Evolutionary conservation across 106 monocot species (phyloP), one percentile per base, ranked within the genome.

Genomic region (Phalaenopsis equestris): DNA sequence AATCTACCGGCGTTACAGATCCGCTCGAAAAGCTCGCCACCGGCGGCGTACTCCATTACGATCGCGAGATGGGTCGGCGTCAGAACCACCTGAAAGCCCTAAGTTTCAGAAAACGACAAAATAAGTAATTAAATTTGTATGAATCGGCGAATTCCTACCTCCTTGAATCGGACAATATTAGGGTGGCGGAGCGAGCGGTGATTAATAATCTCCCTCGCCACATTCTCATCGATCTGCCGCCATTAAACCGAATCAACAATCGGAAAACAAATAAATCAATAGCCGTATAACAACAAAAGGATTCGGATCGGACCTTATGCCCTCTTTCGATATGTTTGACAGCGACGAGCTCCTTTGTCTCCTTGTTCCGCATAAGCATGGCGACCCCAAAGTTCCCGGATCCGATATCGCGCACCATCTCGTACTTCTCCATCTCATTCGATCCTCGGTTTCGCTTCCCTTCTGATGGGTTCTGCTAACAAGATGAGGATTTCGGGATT

Each of bases 31-130:
- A 96, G 93, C 88, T 96, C 96, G 2, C 96, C 96, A 23, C 96
- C 96, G 30, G 93, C 93, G 5, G 96, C 96, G 75, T 90, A 96
- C 77, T 96, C 96, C 96, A 93, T 96, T 78, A 96, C 93, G 48
- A 93, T 93, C 14, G 93, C 93, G 18, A 96, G 78, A 56, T 96
- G 96, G 15, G 88, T 96, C 49, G 89, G 91, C 73, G 96, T 96
- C 57, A 96, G 75, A 46, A 93, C 85, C 39, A 96, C 96, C 96
- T 96, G 57, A 19, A 38, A 67, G 30, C 21, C 45, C 80, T 38
- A 21, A 72, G 72, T 9, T 30, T 38, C 9, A 30, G 0, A 72
- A 72, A 15, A 41, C 5, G 0, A 72, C 4, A 38, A 2, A 30
- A 14, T 14, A 2, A 30, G 12, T 15, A 17, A 12, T 72, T 38